These are phyloP conservation scores for Backusella circina DNA, from an alignment of 192 early-diverging fungal genomes.

Conservation along the genomic window DNA sequence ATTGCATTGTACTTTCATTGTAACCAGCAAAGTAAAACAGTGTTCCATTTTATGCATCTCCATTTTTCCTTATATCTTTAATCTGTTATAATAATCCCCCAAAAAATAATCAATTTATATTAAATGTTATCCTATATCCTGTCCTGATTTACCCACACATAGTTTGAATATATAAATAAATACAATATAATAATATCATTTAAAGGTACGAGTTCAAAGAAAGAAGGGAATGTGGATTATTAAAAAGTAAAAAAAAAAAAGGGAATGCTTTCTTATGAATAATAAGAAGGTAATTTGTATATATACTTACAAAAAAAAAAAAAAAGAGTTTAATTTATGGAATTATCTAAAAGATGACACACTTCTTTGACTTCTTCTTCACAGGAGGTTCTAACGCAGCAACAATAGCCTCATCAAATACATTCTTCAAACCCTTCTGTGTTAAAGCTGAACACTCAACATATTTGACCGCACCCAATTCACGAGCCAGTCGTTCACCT, in stretches of 20 bases:
- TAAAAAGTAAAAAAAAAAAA: background rate
- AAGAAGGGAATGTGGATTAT: background rate
- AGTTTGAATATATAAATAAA: no score
- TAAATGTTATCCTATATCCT: no score
- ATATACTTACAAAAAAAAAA: background rate
- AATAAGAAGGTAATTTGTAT: no score
- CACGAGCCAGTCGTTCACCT: slow-evolving; percentile 78
- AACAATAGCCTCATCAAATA: slow-evolving; percentile 92
- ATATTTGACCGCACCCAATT: slow-evolving; percentile 88
- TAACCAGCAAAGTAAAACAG: no score
- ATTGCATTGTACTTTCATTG: no score
- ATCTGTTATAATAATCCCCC: no score
- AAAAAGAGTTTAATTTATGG: background rate
- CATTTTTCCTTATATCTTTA: no score
- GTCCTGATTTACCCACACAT: no score
- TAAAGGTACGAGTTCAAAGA: background rate
- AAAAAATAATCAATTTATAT: no score
- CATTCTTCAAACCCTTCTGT: slow-evolving; percentile 90
- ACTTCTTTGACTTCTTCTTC: slow-evolving; percentile 73
- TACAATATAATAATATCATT: background rate
- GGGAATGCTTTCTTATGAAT: background rate
- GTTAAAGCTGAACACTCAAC: slow-evolving; percentile 90
- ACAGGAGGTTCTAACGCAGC: slow-evolving; percentile 91
- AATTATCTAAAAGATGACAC: slow-evolving; percentile 65
- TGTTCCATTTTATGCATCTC: no score